A percentile compares a stretch with the other conserved stretches of the same genome.
Evolutionary conservation across 495 filamentous ascomycete species (phyloP).

Genomic region (Darksidea phi): DNA sequence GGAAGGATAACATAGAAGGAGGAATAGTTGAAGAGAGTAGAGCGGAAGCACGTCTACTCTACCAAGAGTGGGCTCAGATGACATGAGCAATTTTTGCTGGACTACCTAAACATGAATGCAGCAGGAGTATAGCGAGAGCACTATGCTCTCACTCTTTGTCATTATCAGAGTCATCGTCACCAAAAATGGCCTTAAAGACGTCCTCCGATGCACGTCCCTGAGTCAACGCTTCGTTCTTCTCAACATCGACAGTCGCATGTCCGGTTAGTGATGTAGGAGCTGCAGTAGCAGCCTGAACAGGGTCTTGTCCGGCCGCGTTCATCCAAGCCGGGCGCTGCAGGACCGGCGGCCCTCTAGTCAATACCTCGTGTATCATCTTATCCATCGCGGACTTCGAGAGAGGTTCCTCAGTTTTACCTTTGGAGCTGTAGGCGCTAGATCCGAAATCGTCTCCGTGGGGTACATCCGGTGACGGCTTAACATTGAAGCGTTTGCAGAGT

Average conservation of each 20-base stretch:
- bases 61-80: too few relatives aligned
- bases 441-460: conserved; percentile 54
- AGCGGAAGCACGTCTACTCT: too few relatives aligned
- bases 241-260: conserved; percentile 61
- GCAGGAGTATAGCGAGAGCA: not conserved
- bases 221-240: conserved; percentile 84
- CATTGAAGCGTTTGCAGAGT: conserved; percentile 89
- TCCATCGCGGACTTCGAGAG: conserved; percentile 46
- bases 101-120: not conserved
- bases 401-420: conserved; percentile 23
- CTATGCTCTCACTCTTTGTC: conserved; percentile 4
- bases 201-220: conserved; percentile 77
- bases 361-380: conserved; percentile 53
- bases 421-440: conserved; percentile 25
- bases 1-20: too few relatives aligned
- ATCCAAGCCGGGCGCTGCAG: conserved; percentile 13
- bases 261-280: conserved; percentile 15
- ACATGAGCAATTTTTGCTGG: too few relatives aligned
- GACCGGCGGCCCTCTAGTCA: conserved; percentile 7
- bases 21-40: too few relatives aligned
- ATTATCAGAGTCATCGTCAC: conserved; percentile 72
- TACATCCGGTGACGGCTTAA: conserved; percentile 72
- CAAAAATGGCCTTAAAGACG: conserved; percentile 94
- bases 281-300: not conserved
- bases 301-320: not conserved